These are phyloP conservation scores for Mortierella claussenii DNA, from an alignment of 192 early-diverging fungal genomes.

Conservation along the genomic window DNA sequence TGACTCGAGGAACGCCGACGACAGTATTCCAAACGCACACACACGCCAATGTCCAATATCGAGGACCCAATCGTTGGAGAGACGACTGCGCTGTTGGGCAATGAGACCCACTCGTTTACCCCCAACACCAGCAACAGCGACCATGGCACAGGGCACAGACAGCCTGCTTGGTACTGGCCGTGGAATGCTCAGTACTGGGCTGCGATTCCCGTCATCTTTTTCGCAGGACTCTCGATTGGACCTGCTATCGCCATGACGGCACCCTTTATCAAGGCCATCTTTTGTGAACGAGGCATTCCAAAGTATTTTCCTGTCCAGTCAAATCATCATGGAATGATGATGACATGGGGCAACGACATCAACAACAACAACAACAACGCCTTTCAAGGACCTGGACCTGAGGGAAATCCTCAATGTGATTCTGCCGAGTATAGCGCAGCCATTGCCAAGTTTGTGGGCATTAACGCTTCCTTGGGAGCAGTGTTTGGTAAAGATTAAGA, in stretches of 20 bases:
- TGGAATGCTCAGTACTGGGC: conserved; percentile 37
- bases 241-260: conserved; percentile 3
- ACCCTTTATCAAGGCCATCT: conserved; percentile 20
- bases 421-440: conserved; percentile 47
- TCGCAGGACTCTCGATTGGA: conserved; percentile 12
- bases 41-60: background rate
- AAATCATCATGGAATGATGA: no score
- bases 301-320: conserved; percentile 9
- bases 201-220: conserved; percentile 36
- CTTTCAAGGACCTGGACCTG: background rate
- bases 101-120: no score
- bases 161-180: conserved; percentile 32
- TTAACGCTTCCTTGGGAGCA: conserved; percentile 3
- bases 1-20: no score
- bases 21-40: no score
- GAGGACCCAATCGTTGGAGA: conserved; percentile 1
- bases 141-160: background rate
- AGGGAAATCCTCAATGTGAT: conserved; percentile 8
- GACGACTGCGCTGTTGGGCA: conserved; percentile 6
- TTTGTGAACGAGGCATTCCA: conserved; percentile 47
- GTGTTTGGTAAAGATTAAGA: conserved; percentile 9
- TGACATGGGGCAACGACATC: no score
- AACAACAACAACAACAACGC: background rate
- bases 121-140: no score
- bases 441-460: conserved; percentile 36